Evolutionary conservation across 768 basidiomycete species (phyloP), one percentile per base, ranked within the genome.

Genomic region (Tylopilus vinaceipallidus): DNA sequence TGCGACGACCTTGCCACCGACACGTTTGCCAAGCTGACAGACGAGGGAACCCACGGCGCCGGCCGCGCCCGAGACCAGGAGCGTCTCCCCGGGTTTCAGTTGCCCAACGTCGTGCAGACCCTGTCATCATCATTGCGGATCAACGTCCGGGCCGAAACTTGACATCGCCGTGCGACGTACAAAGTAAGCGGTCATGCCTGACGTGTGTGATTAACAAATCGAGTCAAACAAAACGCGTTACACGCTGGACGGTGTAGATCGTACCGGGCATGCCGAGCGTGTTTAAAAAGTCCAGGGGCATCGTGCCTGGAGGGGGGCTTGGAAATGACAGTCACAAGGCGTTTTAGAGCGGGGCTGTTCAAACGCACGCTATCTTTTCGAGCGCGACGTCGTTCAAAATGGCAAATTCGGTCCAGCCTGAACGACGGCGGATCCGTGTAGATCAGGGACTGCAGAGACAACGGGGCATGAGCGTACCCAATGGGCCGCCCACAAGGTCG

Each of bases 161-260:
- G n/a, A n/a, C 19, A 17, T 30, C 27, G 22, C 26, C 13, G 24
- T 26, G 32, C 6, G n/a, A 62, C 82, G 47, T 60, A 92, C 92
- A 54, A 94, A 91, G 67, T 94, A 97, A 5, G 94, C 94, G 6
- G 94, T 95, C 63, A 93, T 60, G 9, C 90, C 90, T 88, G 60
- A 16, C 23, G n/a, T 29, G 2, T n/a, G n/a, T n/a, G n/a, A 14
- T 33, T 3, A 34, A 50, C 30, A 37, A n/a, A 34, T 49, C 17
- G 22, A 45, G 36, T 44, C 12, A n/a, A 34, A 34, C 9, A 24
- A n/a, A 8, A 23, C 10, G 17, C 17, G 6, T 39, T 37, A 42
- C 42, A 12, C 30, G 40, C n/a, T n/a, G n/a, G n/a, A n/a, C n/a
- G n/a, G 14, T 1, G 34, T 24, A 11, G 11, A n/a, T 16, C 79